These are phyloP conservation scores for Debaryomyces sp. DNA, from an alignment of 1,139 yeast genomes.

Conservation along the genomic window DNA sequence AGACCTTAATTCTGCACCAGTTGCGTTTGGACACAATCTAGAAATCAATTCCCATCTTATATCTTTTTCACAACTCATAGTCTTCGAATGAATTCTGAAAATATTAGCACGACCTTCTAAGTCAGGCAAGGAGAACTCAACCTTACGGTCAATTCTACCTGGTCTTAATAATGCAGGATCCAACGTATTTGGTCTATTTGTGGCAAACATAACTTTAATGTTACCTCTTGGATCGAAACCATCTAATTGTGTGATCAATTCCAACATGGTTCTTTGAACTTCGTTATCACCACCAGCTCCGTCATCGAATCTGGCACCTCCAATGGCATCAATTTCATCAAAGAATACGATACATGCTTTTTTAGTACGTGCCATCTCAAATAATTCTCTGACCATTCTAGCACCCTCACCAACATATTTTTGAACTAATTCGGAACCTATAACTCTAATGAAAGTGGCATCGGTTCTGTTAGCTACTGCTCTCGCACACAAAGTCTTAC, in stretches of 20 bases:
- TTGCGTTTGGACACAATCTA: conserved; percentile 94
- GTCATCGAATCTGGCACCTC: conserved; percentile 98
- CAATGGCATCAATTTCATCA: conserved; percentile 98
- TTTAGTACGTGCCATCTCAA: conserved; percentile 98
- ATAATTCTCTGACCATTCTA: conserved; percentile 96
- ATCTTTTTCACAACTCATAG: conserved; percentile 96
- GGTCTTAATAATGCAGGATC: conserved; percentile 98
- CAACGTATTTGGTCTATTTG: conserved; percentile 95
- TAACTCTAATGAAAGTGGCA: conserved; percentile 96
- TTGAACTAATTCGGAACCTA: conserved; percentile 97
- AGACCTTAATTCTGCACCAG: conserved; percentile 97
- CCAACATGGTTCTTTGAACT: conserved; percentile 98
- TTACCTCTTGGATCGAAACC: conserved; percentile 99
- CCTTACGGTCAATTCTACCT: conserved; percentile 97
- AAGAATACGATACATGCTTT: conserved; percentile 95
- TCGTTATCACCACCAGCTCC: conserved; percentile 99
- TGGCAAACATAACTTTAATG: conserved; percentile 98
- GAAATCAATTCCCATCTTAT: conserved; percentile 98
- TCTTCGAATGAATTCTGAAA: conserved; percentile 93
- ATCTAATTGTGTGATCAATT: conserved; percentile 92
- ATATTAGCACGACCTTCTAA: conserved; percentile 97
- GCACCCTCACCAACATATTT: conserved; percentile 99
- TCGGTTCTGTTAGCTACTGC: conserved; percentile 99
- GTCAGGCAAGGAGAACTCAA: conserved; percentile 94
- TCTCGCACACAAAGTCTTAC: conserved; percentile 95